Evolutionary conservation across 257 asterid genomes (phyloP).

Genomic region (Solanum peruvianum): DNA sequence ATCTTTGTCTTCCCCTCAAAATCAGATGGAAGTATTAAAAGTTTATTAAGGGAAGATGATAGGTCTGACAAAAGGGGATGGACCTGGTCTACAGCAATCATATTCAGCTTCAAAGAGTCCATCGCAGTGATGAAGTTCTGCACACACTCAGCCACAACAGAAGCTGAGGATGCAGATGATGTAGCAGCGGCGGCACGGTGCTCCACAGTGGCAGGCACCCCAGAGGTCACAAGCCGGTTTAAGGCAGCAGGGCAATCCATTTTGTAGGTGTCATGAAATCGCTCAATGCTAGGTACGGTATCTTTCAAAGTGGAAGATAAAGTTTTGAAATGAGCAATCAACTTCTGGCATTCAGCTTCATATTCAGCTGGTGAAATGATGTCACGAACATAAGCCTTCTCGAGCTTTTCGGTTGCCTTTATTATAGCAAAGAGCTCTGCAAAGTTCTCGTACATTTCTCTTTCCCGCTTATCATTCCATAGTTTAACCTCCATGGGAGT

Average conservation of each 20-base stretch:
- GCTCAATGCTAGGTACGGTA: constrained; percentile 68
- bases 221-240: constrained; percentile 64
- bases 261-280: constrained; percentile 74
- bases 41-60: constrained; percentile 70
- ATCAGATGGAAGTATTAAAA: constrained; percentile 65
- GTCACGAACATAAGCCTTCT: constrained; percentile 82
- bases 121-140: constrained; percentile 88
- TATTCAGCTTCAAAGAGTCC: constrained; percentile 81
- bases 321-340: constrained; percentile 77
- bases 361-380: constrained; percentile 51
- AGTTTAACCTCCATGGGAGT: constrained; percentile 82
- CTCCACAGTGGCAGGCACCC: constrained; percentile 96
- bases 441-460: constrained; percentile 89
- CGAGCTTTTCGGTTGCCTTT: constrained; percentile 89
- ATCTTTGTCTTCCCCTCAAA: constrained; percentile 94
- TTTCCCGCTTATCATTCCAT: constrained; percentile 96
- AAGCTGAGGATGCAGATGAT: constrained; percentile 51
- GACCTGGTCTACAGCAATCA: constrained; percentile 95
- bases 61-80: constrained; percentile 77
- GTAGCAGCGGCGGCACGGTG: constrained; percentile 59
- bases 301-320: constrained; percentile 69
- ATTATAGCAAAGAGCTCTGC: constrained; percentile 85
- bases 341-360: constrained; percentile 67
- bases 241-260: constrained; percentile 83
- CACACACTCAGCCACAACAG: constrained; percentile 86